phyloP scores from a whole-genome alignment of 2,329 filamentous ascomycete species.

The Pezicula radicicola region DNA sequence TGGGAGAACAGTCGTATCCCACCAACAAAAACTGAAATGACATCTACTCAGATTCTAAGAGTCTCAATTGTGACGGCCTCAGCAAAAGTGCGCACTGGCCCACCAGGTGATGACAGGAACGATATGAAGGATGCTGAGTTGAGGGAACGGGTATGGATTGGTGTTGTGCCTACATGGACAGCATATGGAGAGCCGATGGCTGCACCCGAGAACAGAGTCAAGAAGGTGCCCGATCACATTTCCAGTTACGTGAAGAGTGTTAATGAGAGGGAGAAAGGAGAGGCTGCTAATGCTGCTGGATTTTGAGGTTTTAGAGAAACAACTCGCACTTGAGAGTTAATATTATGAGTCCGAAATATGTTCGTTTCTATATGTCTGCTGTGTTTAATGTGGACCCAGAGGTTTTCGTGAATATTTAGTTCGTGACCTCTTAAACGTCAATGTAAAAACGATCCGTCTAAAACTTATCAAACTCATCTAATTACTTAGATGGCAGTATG shows the following conservation, averaged over 20 bases:
- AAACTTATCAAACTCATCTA: too few relatives aligned
- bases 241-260: constrained; percentile 44
- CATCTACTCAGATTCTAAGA: constrained; percentile 68
- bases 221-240: constrained; percentile 50
- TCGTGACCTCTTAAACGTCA: too few relatives aligned
- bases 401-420: too few relatives aligned
- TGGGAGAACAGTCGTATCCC: constrained; percentile 69
- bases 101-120: constrained; percentile 51
- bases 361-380: too few relatives aligned
- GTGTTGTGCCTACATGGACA: constrained; percentile 61
- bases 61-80: constrained; percentile 69
- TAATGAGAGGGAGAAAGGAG: constrained; percentile 39
- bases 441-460: too few relatives aligned
- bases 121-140: constrained; percentile 44
- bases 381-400: too few relatives aligned
- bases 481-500: too few relatives aligned
- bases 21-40: constrained; percentile 71
- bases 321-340: too few relatives aligned
- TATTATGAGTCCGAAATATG: too few relatives aligned
- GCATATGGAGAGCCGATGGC: constrained; percentile 44
- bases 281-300: constrained; percentile 27
- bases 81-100: constrained; percentile 69
- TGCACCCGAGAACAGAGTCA: constrained; percentile 5
- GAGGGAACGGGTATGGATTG: constrained; percentile 48
- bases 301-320: too few relatives aligned